A percentile compares a stretch with the other conserved stretches of the same genome.
Conservation (phyloP, 495 filamentous ascomycete genomes). For the Hypoxylon trugodes region DNA sequence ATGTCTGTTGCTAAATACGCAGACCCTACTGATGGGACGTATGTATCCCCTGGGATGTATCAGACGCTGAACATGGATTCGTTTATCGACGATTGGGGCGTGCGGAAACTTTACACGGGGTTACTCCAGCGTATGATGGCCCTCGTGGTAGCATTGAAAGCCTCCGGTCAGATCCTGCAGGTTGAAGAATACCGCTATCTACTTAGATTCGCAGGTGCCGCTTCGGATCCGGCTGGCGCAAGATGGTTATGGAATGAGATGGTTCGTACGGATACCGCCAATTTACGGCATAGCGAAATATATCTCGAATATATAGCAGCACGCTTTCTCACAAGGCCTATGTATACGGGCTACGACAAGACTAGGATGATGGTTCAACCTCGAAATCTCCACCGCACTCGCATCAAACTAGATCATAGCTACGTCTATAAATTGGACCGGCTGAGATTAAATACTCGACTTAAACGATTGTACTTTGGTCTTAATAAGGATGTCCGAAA, state of each 20-base stretch:
- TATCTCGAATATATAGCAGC: constrained; percentile 47
- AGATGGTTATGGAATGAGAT: constrained; percentile 41
- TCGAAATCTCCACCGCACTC: constrained; percentile 40
- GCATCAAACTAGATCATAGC: neutral
- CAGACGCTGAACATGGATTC: constrained; percentile 33
- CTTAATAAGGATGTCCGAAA: constrained; percentile 38
- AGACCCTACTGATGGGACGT: constrained; percentile 34
- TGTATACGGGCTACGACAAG: constrained; percentile 46
- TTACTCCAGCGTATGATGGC: constrained; percentile 34
- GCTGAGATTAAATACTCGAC: constrained; percentile 20
- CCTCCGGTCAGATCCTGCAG: constrained; percentile 31
- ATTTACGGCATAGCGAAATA: constrained; percentile 26
- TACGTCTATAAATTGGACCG: constrained; percentile 21
- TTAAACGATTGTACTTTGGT: constrained; percentile 28
- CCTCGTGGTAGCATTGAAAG: constrained; percentile 34
- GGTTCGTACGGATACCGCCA: neutral
- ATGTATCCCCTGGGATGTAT: constrained; percentile 41
- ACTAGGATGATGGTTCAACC: constrained; percentile 39
- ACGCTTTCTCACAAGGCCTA: constrained; percentile 48
- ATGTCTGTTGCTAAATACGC: constrained; percentile 32
- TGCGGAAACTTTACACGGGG: constrained; percentile 38
- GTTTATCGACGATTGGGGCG: constrained; percentile 45
- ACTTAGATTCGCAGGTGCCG: constrained; percentile 48
- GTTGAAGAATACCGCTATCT: constrained; percentile 45
- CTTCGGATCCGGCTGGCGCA: constrained; percentile 31